Conservation (phyloP, 1,284 basidiomycete species). For the Ceratorhiza oryzae-sativae region DNA sequence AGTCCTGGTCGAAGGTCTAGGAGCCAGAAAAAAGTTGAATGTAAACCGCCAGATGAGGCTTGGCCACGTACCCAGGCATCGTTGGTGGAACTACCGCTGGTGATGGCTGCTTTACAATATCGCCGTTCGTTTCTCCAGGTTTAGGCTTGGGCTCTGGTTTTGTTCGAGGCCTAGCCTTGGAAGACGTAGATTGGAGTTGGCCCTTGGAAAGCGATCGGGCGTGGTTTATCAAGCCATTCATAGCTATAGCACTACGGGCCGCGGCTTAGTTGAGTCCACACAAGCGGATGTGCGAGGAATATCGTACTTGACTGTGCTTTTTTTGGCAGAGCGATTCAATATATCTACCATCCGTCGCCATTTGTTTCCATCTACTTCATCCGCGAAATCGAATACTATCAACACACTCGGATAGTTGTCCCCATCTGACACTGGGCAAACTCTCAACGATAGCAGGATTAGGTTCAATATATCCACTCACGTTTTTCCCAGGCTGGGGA, state of each 20-base stretch:
- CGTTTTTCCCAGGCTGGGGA: background rate
- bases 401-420: background rate
- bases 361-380: background rate
- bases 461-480: background rate
- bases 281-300: no score
- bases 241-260: background rate
- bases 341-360: background rate
- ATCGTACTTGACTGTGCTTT: no score
- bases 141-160: background rate
- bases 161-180: background rate
- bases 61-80: background rate
- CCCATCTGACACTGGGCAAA: background rate
- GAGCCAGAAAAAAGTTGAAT: background rate
- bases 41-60: background rate
- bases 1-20: background rate
- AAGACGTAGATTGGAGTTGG: background rate
- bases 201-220: background rate
- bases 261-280: no score
- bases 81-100: background rate
- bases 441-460: no score
- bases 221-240: background rate
- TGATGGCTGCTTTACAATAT: background rate
- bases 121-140: no score
- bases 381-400: background rate
- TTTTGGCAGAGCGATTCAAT: background rate